phyloP scores from a whole-genome alignment of 2,329 filamentous ascomycete species.

The Colletotrichum sp. region DNA sequence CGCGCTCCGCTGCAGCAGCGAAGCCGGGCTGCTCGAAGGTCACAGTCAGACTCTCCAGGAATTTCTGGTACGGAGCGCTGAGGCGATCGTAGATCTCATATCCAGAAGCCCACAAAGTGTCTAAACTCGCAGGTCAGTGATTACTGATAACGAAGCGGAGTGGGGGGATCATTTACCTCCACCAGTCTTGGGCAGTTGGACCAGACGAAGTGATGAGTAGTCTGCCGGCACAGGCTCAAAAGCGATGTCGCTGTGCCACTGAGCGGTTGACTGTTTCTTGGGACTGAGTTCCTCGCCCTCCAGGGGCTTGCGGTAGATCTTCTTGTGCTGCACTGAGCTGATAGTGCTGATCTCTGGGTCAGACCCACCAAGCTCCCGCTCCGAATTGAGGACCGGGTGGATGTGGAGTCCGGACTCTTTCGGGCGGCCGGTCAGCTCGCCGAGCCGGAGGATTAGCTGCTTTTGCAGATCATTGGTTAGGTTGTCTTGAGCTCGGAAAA shows the following conservation, averaged over 20 bases:
- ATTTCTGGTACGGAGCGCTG: constrained; percentile 52
- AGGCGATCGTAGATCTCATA: constrained; percentile 66
- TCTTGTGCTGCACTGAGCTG: constrained; percentile 52
- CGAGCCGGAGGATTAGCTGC: constrained; percentile 61
- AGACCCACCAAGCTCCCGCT: constrained; percentile 53
- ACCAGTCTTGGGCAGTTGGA: constrained; percentile 59
- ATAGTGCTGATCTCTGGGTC: constrained; percentile 67
- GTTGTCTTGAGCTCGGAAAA: constrained; percentile 65
- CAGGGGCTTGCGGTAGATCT: constrained; percentile 34
- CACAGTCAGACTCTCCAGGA: constrained; percentile 57
- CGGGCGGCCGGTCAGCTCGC: constrained; percentile 65
- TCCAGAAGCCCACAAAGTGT: constrained; percentile 68
- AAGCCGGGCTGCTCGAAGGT: constrained; percentile 47
- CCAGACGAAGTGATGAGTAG: constrained; percentile 65
- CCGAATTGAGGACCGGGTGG: constrained; percentile 62
- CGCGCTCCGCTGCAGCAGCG: constrained; percentile 36
- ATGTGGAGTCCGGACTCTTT: constrained; percentile 63
- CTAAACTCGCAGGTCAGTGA: constrained; percentile 23
- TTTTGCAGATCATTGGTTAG: constrained; percentile 66
- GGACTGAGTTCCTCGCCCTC: constrained; percentile 29
- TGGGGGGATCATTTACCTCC: constrained; percentile 31
- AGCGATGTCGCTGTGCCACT: constrained; percentile 60
- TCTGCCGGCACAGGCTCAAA: constrained; percentile 66
- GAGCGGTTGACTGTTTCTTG: constrained; percentile 34
- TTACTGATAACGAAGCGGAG: background rate